These are phyloP conservation scores for Asterophora parasitica DNA, from an alignment of 768 basidiomycete species.

Conservation along the genomic window DNA sequence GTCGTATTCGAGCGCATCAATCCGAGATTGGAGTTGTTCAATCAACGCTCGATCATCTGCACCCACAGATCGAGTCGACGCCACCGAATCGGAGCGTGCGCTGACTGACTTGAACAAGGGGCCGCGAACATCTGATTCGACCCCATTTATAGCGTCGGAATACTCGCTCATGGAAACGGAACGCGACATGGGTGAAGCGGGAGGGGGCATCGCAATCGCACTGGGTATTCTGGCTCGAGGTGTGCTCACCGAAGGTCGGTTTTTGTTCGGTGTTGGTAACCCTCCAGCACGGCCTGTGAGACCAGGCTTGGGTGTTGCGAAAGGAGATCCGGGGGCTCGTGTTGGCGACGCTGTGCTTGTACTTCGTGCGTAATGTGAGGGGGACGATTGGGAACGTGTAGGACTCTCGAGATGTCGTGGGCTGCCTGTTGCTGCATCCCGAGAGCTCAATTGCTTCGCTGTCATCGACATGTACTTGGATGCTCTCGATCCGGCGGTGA, in stretches of 20 bases:
- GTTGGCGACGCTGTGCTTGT: constrained; percentile 35
- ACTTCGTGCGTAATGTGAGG: constrained; percentile 32
- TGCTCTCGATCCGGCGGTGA: constrained; percentile 82
- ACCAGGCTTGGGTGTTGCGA: constrained; percentile 62
- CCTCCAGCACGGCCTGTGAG: constrained; percentile 30
- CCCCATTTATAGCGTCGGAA: constrained; percentile 11
- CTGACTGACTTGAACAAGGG: constrained; percentile 32
- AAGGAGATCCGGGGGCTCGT: constrained; percentile 55
- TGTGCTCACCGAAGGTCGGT: constrained; percentile 43
- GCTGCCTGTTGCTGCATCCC: constrained; percentile 27
- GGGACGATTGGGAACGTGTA: constrained; percentile 23
- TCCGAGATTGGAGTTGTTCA: constrained; percentile 41
- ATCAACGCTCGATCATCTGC: constrained; percentile 33
- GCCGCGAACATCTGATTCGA: constrained; percentile 40
- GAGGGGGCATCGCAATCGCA: constrained; percentile 78
- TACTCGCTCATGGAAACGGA: constrained; percentile 35
- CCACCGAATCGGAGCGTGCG: constrained; percentile 33
- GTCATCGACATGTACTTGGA: constrained; percentile 83
- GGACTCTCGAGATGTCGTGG: constrained; percentile 28
- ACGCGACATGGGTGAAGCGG: constrained; percentile 54
- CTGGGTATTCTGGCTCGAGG: constrained; percentile 68
- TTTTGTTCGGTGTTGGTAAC: constrained; percentile 26
- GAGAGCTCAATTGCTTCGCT: constrained; percentile 68
- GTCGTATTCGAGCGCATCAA: constrained; percentile 68
- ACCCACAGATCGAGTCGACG: constrained; percentile 28